Conservation (phyloP, 768 basidiomycete genomes). For the Xerocomellus intermedius region DNA sequence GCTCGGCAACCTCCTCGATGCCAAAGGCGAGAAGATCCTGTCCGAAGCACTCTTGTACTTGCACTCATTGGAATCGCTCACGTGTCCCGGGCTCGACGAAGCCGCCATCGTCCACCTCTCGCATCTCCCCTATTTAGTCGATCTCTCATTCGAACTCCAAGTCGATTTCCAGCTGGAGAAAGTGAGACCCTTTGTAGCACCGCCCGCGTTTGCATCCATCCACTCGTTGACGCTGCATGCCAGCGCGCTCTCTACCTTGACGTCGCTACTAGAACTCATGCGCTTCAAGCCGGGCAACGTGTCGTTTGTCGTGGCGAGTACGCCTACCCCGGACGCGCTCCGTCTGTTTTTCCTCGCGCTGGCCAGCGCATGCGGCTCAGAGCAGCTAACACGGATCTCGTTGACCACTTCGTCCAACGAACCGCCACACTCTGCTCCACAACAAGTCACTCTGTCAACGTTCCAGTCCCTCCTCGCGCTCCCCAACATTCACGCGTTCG, state of each 20-base stretch:
- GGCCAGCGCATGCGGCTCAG: constrained; percentile 7
- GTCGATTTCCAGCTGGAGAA: constrained; percentile 13
- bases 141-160: constrained; percentile 18
- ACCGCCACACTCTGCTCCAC: neutral
- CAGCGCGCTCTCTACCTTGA: constrained; percentile 14
- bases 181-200: constrained; percentile 6
- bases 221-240: constrained; percentile 9
- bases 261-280: constrained; percentile 20
- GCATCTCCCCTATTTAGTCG: constrained; percentile 13
- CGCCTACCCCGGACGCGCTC: constrained; percentile 17
- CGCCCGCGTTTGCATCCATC: constrained; percentile 19
- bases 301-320: constrained; percentile 12
- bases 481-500: constrained; percentile 8
- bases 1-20: constrained; percentile 3
- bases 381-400: constrained; percentile 8
- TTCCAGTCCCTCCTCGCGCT: constrained; percentile 20
- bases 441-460: constrained; percentile 13
- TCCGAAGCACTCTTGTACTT: constrained; percentile 22
- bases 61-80: constrained; percentile 14
- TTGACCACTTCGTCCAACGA: constrained; percentile 6
- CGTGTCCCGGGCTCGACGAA: constrained; percentile 21
- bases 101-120: constrained; percentile 24
- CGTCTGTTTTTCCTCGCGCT: constrained; percentile 24
- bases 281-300: constrained; percentile 13
- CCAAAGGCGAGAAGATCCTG: constrained; percentile 17